phyloP scores from a whole-genome alignment of 345 rosid genomes.

The Clausena lansium region DNA sequence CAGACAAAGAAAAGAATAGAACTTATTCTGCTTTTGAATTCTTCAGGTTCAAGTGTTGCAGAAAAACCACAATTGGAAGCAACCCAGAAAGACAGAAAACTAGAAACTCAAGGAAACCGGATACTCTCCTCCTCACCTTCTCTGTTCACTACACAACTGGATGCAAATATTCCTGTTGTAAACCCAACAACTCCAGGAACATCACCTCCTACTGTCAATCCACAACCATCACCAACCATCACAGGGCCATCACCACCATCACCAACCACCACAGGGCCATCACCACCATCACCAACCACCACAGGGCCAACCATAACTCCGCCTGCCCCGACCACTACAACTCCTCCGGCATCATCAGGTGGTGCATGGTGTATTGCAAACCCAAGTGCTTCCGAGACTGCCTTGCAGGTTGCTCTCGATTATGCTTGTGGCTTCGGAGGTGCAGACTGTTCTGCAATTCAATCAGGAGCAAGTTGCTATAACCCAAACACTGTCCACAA shows the following conservation, averaged over 20 bases:
- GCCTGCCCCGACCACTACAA: constrained; percentile 30
- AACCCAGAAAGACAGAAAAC: constrained; percentile 22
- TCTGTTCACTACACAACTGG: constrained; percentile 28
- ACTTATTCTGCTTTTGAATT: constrained; percentile 22
- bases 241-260: constrained; percentile 24
- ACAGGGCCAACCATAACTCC: constrained; percentile 23
- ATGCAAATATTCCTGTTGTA: constrained; percentile 53
- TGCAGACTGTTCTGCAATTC: constrained; percentile 82
- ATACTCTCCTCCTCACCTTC: constrained; percentile 28
- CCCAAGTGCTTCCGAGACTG: constrained; percentile 67
- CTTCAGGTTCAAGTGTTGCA: constrained; percentile 51
- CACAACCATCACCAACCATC: constrained; percentile 34
- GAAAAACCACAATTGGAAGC: constrained; percentile 32
- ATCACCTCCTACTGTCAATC: constrained; percentile 42
- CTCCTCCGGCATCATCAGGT: constrained; percentile 39
- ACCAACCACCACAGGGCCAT: constrained; percentile 10
- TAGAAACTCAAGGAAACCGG: constrained; percentile 24
- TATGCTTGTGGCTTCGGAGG: constrained; percentile 97
- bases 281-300: constrained; percentile 32
- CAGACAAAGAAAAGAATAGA: not conserved
- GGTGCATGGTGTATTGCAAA: constrained; percentile 84
- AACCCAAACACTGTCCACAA: constrained; percentile 66
- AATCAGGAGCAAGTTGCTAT: constrained; percentile 69
- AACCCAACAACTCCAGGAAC: constrained; percentile 71
- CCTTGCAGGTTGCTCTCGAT: constrained; percentile 92